Percentiles rank a stretch among this genome's conserved stretches.
Evolutionary conservation across 768 basidiomycete species (phyloP).

Genomic region (Lactarius vividus): DNA sequence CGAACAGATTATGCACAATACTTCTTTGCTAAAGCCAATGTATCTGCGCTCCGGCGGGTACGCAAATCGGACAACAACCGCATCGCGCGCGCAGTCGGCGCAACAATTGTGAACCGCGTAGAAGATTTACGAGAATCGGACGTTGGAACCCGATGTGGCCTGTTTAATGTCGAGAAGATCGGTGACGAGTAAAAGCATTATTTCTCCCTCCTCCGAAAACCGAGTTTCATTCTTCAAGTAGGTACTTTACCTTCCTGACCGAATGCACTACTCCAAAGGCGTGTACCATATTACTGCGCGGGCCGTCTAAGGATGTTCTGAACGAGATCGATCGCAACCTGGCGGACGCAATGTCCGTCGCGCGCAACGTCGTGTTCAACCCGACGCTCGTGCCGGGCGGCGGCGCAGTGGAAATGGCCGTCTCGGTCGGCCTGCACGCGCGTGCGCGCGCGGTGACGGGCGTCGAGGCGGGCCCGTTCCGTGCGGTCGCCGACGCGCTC

Average conservation of each 20-base stretch:
- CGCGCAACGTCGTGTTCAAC: conserved; percentile 95
- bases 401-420: too few species aligned
- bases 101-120: conserved; percentile 94
- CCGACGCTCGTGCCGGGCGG: too few species aligned
- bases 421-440: conserved; percentile 81
- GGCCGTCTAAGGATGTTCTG: conserved; percentile 96
- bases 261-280: conserved; percentile 90
- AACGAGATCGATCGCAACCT: conserved; percentile 98
- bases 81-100: conserved; percentile 91
- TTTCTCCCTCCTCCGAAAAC: not conserved
- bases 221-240: conserved; percentile 32
- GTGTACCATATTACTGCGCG: conserved; percentile 96
- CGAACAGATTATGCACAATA: too few species aligned
- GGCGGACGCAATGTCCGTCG: conserved; percentile 96
- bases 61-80: conserved; percentile 99
- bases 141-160: conserved; percentile 88
- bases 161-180: conserved; percentile 97
- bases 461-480: conserved; percentile 87
- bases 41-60: conserved; percentile 94
- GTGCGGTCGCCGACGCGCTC: conserved; percentile 93
- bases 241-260: conserved; percentile 97
- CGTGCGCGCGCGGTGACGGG: conserved; percentile 81
- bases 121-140: conserved; percentile 91
- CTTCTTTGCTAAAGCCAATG: conserved; percentile 79
- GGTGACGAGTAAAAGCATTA: conserved; percentile 75